Conservation (phyloP, 2,329 filamentous ascomycete species). For the Fusarium udum region DNA sequence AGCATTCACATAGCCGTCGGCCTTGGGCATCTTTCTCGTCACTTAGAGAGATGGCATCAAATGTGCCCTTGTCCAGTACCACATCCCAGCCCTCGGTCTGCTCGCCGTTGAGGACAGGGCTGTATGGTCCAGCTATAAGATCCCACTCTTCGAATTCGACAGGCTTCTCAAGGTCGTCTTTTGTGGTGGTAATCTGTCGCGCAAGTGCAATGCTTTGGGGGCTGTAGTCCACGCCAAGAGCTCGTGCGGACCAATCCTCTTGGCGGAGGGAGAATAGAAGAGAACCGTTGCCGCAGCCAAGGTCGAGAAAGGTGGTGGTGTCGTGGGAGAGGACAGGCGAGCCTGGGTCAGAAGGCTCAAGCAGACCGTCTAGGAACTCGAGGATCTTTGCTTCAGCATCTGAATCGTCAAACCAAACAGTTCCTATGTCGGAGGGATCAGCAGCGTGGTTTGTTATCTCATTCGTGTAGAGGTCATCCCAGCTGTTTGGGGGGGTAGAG, state of each 20-base stretch:
- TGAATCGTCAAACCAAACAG: constrained; percentile 96
- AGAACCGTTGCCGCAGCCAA: constrained; percentile 94
- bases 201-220: constrained; percentile 78
- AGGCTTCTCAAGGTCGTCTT: constrained; percentile 26
- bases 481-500: constrained; percentile 58
- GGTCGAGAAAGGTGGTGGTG: constrained; percentile 76
- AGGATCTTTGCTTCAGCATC: constrained; percentile 86
- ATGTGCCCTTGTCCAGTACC: constrained; percentile 97
- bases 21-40: constrained; percentile 63
- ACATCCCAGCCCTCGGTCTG: constrained; percentile 77
- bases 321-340: constrained; percentile 37
- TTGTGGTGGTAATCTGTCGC: constrained; percentile 62
- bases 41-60: constrained; percentile 89
- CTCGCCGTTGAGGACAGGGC: constrained; percentile 45
- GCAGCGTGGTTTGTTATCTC: constrained; percentile 76
- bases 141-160: constrained; percentile 69
- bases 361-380: constrained; percentile 65
- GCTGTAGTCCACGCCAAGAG: constrained; percentile 93
- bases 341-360: constrained; percentile 40
- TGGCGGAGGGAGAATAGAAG: constrained; percentile 84
- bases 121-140: constrained; percentile 59
- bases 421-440: constrained; percentile 82
- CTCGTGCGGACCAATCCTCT: constrained; percentile 68
- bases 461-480: constrained; percentile 77
- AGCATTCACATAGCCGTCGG: constrained; percentile 76